phyloP scores from a whole-genome alignment of 2,329 filamentous ascomycete genomes.

The Periglandula ipomoeae region DNA sequence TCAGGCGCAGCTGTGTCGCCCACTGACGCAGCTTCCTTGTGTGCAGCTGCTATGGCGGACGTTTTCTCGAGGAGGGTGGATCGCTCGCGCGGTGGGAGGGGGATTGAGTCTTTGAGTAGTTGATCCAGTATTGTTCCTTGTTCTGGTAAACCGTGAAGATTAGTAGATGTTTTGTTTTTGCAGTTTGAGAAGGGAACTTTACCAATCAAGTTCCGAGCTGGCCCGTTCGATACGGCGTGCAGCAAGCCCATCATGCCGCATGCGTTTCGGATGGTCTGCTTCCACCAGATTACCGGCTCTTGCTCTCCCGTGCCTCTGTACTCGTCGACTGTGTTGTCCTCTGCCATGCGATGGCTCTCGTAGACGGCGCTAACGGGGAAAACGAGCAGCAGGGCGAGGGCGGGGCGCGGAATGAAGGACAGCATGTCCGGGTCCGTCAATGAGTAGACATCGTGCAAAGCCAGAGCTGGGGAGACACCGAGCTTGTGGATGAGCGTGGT shows the following conservation, averaged over 20 bases:
- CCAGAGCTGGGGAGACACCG: slow-evolving; percentile 67
- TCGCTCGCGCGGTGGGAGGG: slow-evolving; percentile 56
- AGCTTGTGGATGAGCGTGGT: slow-evolving; percentile 72
- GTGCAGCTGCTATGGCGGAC: slow-evolving; percentile 64
- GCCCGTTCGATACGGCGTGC: slow-evolving; percentile 74
- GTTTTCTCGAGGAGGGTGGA: slow-evolving; percentile 71
- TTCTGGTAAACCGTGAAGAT: slow-evolving; percentile 24
- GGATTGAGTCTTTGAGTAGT: slow-evolving; percentile 61
- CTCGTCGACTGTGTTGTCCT: slow-evolving; percentile 55
- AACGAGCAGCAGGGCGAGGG: slow-evolving; percentile 80
- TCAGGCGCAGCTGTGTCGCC: slow-evolving; percentile 74
- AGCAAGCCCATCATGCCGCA: slow-evolving; percentile 85
- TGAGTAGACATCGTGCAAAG: slow-evolving; percentile 86
- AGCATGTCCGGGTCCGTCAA: slow-evolving; percentile 80
- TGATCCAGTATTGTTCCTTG: slow-evolving; percentile 48
- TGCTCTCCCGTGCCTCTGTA: slow-evolving; percentile 58
- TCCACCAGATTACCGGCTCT: slow-evolving; percentile 87
- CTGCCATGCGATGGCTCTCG: slow-evolving; percentile 63
- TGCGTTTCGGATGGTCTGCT: slow-evolving; percentile 87
- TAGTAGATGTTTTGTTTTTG: slow-evolving; percentile 4
- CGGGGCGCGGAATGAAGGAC: slow-evolving; percentile 78
- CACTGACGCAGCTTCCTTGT: slow-evolving; percentile 63
- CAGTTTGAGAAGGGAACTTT: slow-evolving; percentile 17
- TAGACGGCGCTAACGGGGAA: slow-evolving; percentile 78
- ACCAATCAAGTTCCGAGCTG: slow-evolving; percentile 53